A percentile compares a stretch with the other conserved stretches of the same genome.
These are phyloP conservation scores for Fusarium phyllophilum DNA, from an alignment of 2,329 filamentous ascomycete genomes.

Conservation along the genomic window DNA sequence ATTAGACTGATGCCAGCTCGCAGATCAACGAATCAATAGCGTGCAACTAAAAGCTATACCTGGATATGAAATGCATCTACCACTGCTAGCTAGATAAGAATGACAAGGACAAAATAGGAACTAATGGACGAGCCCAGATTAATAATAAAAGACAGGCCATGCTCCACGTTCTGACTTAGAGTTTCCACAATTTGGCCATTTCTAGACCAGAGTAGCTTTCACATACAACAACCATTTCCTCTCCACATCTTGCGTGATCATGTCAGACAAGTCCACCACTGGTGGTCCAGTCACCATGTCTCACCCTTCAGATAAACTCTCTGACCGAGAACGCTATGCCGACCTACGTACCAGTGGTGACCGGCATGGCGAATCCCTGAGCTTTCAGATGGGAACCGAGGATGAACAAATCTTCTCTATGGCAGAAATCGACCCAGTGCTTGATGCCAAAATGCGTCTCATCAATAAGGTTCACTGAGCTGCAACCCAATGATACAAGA, in stretches of 20 bases:
- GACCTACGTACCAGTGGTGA: background rate
- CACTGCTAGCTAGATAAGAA: background rate
- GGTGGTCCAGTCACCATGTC: background rate
- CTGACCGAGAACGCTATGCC: background rate
- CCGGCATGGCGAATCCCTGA: background rate
- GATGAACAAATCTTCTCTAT: background rate
- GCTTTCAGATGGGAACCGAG: background rate
- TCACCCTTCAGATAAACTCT: background rate
- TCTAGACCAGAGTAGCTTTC: background rate
- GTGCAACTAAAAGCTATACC: background rate
- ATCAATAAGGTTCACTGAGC: background rate
- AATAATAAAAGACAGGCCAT: background rate
- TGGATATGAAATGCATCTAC: too few species aligned
- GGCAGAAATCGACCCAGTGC: background rate
- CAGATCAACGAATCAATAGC: background rate
- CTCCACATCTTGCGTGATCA: background rate
- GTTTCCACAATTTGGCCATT: background rate
- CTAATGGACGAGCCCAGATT: background rate
- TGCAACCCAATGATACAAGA: rapidly evolving
- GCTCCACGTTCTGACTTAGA: background rate
- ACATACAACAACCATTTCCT: too few species aligned
- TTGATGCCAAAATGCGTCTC: background rate
- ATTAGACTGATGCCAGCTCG: too few species aligned
- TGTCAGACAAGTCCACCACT: background rate
- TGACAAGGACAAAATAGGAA: background rate